A percentile compares a stretch with the other conserved stretches of the same genome.
phyloP scores from a whole-genome alignment of 1,284 basidiomycete species.

The Naganishia albida region DNA sequence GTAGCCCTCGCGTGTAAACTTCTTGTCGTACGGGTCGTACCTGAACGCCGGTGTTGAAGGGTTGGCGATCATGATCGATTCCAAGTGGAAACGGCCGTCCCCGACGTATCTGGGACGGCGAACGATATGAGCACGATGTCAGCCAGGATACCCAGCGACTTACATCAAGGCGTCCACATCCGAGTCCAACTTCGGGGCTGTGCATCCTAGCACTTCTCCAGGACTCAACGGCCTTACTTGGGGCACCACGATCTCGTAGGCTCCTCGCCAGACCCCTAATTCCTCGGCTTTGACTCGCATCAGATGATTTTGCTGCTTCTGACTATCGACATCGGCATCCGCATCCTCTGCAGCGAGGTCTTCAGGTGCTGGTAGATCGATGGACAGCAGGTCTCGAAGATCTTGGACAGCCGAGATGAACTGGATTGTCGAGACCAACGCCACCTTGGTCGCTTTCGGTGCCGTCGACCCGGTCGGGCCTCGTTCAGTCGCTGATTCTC shows the following conservation, averaged over 20 bases:
- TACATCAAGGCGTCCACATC: slow-evolving; percentile 81
- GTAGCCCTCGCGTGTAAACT: slow-evolving; percentile 89
- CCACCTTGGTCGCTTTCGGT: slow-evolving; percentile 59
- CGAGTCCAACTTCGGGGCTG: slow-evolving; percentile 71
- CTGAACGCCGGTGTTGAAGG: slow-evolving; percentile 93
- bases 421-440: slow-evolving; percentile 91
- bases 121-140: slow-evolving; percentile 2
- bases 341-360: slow-evolving; percentile 12
- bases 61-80: slow-evolving; percentile 99
- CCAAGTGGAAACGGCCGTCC: slow-evolving; percentile 96
- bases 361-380: slow-evolving; percentile 43
- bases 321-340: background rate
- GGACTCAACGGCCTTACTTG: slow-evolving; percentile 91
- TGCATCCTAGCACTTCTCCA: slow-evolving; percentile 96
- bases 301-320: slow-evolving; percentile 9
- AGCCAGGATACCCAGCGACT: slow-evolving; percentile 41
- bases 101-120: slow-evolving; percentile 73
- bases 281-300: slow-evolving; percentile 38
- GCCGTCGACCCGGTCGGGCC: slow-evolving; percentile 27
- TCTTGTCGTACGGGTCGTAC: slow-evolving; percentile 98
- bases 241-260: slow-evolving; percentile 79
- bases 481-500: slow-evolving; percentile 1
- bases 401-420: slow-evolving; percentile 86
- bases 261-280: slow-evolving; percentile 55
- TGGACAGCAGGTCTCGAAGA: slow-evolving; percentile 73